Base-by-base conservation (phyloP, 495 filamentous ascomycete genomes). In the Amniculicola lignicola region DNA sequence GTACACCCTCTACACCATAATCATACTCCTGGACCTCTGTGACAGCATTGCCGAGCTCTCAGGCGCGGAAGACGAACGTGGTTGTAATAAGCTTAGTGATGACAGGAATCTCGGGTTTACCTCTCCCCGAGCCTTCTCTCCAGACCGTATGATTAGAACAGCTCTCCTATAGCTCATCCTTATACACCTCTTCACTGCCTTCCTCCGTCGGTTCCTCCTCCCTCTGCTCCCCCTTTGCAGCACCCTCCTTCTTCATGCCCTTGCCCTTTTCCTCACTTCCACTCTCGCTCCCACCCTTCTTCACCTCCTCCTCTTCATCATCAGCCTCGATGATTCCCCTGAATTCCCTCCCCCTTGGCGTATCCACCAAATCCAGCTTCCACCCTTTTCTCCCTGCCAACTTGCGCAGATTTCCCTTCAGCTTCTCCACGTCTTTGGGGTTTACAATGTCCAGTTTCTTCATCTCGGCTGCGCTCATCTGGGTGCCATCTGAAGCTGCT, bases 401-500 rank as follows among this genome's bases (percentile, higher is more conserved):
- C 42, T 68, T 68, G 60, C 78, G 67, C 40, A 84, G 54, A 60
- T 86, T 74, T 53, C 82, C 76, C 62, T 75, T 78, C 52, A 90
- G 70, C 51, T 76, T 72, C 48, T 90, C 84, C 2, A 93, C 70
- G 50, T 79, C 75, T 47, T 85, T 76, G 6, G 80, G 79, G 55
- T 86, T 59, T 6, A 24, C 81, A n/a, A 95, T 71, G 18, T 85
- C 80, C 54, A 87, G 71, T 61, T 85, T 82, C 63, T 81, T 79
- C 41, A 95, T 64, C 29, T 86, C 81, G 33, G 86, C 79, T 33
- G 79, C 76, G 7, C 73, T 75, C 51, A 85, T 59, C 35, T 70
- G 67, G 23, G 77, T 77, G 51, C 69, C 70, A 40, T 69, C 70
- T 18, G 70, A 74, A 29, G 58, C 66, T 67, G 60, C 79, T 70